phyloP scores from a whole-genome alignment of 2,329 filamentous ascomycete genomes.

The Ophiostoma piceae region DNA sequence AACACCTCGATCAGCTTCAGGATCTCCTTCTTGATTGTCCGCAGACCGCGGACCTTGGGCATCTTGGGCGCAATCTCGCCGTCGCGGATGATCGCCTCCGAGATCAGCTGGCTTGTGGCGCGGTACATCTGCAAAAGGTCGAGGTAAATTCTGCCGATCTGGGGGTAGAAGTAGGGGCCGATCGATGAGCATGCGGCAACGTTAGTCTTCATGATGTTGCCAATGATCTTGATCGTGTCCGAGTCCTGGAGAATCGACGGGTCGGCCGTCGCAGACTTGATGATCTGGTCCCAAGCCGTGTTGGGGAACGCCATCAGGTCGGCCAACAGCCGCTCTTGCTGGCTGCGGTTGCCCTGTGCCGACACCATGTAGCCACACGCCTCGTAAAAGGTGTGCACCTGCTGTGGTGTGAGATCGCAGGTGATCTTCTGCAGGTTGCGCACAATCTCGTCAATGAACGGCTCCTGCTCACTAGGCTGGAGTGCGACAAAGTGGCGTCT shows the following conservation, averaged over 20 bases:
- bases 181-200: constrained; percentile 97
- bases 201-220: constrained; percentile 99
- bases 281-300: constrained; percentile 91
- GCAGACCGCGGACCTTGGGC: constrained; percentile 87
- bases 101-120: constrained; percentile 92
- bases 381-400: constrained; percentile 98
- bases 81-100: constrained; percentile 80
- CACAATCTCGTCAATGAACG: constrained; percentile 98
- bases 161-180: constrained; percentile 94
- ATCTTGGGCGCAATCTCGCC: constrained; percentile 84
- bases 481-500: constrained; percentile 94
- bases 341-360: constrained; percentile 88
- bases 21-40: constrained; percentile 99
- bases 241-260: constrained; percentile 82
- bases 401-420: constrained; percentile 87
- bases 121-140: constrained; percentile 99
- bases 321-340: constrained; percentile 84
- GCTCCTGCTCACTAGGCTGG: constrained; percentile 88
- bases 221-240: constrained; percentile 96
- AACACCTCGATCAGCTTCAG: constrained; percentile 97
- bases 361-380: constrained; percentile 99
- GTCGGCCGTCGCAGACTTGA: constrained; percentile 77
- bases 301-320: constrained; percentile 95
- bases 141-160: constrained; percentile 94
- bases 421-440: constrained; percentile 94